Evolutionary conservation across 148 eudicot species (phyloP), one percentile per base, ranked within the genome.

Genomic region (Arctostaphylos glauca): DNA sequence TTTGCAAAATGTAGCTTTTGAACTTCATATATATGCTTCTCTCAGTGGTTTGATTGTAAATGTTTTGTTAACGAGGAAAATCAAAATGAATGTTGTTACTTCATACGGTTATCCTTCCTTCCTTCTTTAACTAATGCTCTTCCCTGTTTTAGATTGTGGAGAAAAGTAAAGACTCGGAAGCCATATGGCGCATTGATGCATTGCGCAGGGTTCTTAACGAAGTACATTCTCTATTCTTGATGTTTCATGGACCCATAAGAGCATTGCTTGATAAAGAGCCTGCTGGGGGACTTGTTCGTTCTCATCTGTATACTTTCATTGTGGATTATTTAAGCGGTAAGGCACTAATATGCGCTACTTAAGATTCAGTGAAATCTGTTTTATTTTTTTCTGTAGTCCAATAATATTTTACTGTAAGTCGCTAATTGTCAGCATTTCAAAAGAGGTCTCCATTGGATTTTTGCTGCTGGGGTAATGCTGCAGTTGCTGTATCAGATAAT

Each of bases 381-480:
- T 83, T 82, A 62, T 83, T 52, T 56, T 78, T 81, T 89, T 85
- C 82, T 88, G 81, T 82, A 25, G 78, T 83, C 89, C 84, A 59
- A 83, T 70, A 82, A 85, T 88, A 82, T 85, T 92, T 91, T 84
- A 93, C 89, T 87, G 80, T 82, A 86, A 92, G 92, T 92, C 89
- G 89, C 96, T 91, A 91, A 94, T 94, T 96, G 97, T 89, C 98
- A 96, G 98, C 97, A 88, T 93, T 82, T 90, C 92, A 92, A 91
- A 96, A 90, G 88, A 92, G 89, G 91, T 89, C 91, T 89, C 92
- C 91, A 89, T 89, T 92, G 95, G 98, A 93, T 83, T 91, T 89
- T 87, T 94, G 98, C 92, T 94, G 99, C 98, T 92, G 97, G 92
- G 97, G 98, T 94, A 93, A 93, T 90, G 93, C 95, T 91, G 93